Conservation (phyloP, 371 early-diverging fungal genomes). For the Saksenaea oblongispora region DNA sequence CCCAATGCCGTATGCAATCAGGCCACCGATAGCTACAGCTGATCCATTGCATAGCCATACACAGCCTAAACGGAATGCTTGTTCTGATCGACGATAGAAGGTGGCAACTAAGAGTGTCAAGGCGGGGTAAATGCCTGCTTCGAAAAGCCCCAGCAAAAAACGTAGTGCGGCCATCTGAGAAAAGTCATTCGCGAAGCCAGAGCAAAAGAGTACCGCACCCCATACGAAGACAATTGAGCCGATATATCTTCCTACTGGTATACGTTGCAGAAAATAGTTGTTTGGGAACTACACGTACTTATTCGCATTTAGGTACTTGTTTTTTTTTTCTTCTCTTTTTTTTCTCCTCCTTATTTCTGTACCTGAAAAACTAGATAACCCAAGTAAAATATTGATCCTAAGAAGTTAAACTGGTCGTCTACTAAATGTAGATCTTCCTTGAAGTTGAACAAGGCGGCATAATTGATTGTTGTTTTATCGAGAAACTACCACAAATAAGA, state of each 20-base stretch:
- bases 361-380: conserved; percentile 17
- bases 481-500: conserved; percentile 31
- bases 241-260: conserved; percentile 10
- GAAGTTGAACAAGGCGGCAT: conserved; percentile 31
- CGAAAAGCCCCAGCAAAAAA: conserved; percentile 23
- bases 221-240: conserved; percentile 12
- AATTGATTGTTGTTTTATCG: conserved; percentile 46
- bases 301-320: neutral
- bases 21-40: conserved; percentile 58
- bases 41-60: conserved; percentile 29
- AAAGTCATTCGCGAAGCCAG: conserved; percentile 10
- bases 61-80: conserved; percentile 26
- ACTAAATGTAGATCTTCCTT: conserved; percentile 28
- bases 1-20: conserved; percentile 56
- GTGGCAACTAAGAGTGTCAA: conserved; percentile 25
- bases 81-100: conserved; percentile 27
- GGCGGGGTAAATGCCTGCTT: conserved; percentile 29
- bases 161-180: conserved; percentile 9
- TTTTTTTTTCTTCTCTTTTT: neutral
- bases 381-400: conserved; percentile 16
- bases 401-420: conserved; percentile 31
- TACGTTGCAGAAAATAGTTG: conserved; percentile 12
- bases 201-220: conserved; percentile 11
- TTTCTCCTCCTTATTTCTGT: neutral
- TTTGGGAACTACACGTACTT: conserved; percentile 8